Percentiles rank a stretch among this genome's conserved stretches.
These are phyloP conservation scores for Cladosporium colombiae DNA, from an alignment of 2,329 filamentous ascomycete species.

Conservation along the genomic window DNA sequence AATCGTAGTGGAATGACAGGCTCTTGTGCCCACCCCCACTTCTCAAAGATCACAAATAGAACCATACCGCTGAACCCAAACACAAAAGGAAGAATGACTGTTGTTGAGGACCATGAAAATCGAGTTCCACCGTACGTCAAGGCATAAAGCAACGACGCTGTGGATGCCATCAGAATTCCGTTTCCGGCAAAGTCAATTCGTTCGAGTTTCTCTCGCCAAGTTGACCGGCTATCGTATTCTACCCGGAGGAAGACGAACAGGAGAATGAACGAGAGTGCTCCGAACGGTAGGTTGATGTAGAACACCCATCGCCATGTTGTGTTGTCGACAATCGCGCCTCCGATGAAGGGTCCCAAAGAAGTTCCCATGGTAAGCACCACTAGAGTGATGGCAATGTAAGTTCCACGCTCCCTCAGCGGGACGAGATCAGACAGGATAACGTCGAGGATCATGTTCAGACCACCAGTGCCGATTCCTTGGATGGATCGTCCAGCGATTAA, in stretches of 20 bases:
- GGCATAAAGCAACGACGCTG: slow-evolving; percentile 45
- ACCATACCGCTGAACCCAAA: background rate
- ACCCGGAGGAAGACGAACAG: background rate
- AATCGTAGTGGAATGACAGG: slow-evolving; percentile 29
- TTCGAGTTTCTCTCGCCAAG: background rate
- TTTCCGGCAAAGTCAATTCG: slow-evolving; percentile 50
- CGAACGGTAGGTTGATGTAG: slow-evolving; percentile 39
- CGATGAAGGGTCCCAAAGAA: slow-evolving; percentile 43
- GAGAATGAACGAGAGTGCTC: slow-evolving; percentile 16
- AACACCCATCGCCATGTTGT: slow-evolving; percentile 52
- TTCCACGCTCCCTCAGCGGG: slow-evolving; percentile 49
- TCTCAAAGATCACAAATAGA: background rate
- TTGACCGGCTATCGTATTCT: background rate
- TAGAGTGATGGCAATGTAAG: slow-evolving; percentile 44
- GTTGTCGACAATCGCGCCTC: slow-evolving; percentile 43
- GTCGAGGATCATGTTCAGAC: slow-evolving; percentile 48
- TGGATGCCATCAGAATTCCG: slow-evolving; percentile 42
- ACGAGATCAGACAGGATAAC: slow-evolving; percentile 55
- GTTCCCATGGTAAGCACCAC: slow-evolving; percentile 46
- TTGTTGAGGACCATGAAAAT: slow-evolving; percentile 45
- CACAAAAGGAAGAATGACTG: slow-evolving; percentile 41
- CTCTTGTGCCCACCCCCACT: background rate
- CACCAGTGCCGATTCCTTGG: slow-evolving; percentile 54
- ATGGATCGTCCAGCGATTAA: slow-evolving; percentile 57
- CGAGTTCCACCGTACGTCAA: slow-evolving; percentile 48